Base-by-base conservation (phyloP, 1,284 basidiomycete species). In the Pseudozyma hubeiensis region DNA sequence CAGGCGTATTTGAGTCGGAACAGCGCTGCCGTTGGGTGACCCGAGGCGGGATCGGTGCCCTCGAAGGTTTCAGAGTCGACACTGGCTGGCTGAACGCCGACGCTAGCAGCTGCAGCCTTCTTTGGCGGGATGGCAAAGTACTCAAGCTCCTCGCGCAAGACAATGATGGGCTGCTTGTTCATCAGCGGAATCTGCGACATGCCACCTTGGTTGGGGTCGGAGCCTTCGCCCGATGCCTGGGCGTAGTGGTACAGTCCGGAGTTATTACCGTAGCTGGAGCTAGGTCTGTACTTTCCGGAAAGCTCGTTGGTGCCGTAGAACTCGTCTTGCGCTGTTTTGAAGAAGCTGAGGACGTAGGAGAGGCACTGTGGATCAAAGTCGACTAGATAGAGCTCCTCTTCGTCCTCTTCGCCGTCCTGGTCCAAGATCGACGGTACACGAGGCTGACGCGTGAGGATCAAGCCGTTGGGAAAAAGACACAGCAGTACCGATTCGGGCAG, bases 331-430 rank as follows among this genome's bases (percentile, higher is more conserved):
- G 94, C 91, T 82, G 88, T 89, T 52, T 90, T 89, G 88, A 97
- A 98, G 88, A 97, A 98, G 54, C 89, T 88, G 37, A 98, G 89
- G 51, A 97, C 93, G 85, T 91, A 97, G 85, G 91, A 89, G 85
- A 99, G 94, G 86, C 96, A 98, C 56, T 94, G 91, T 54, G 95
- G 93, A 87, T 99, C 96, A 84, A 98, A 99, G 85, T 98, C 95
- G 80, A 98, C 95, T 53, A 90, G 92, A 85, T 97, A 97, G 24
- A 97, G 90, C 81, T 96, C 93, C 84, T 96, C 94, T 74, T 94
- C 93, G 29, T 88, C 90, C 77, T 92, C 91, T 37, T 74, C 78
- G 30, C 90, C 89, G 5, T 64, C 66, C 33, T 67, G 64, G 39
- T 80, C 74, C 5, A 67, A 33, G 24, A 65, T 19, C 4, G 61